Percentiles rank a stretch among this genome's conserved stretches.
Evolutionary conservation across 441 rosid genomes (phyloP).

Genomic region (Rhodomyrtus psidioides): DNA sequence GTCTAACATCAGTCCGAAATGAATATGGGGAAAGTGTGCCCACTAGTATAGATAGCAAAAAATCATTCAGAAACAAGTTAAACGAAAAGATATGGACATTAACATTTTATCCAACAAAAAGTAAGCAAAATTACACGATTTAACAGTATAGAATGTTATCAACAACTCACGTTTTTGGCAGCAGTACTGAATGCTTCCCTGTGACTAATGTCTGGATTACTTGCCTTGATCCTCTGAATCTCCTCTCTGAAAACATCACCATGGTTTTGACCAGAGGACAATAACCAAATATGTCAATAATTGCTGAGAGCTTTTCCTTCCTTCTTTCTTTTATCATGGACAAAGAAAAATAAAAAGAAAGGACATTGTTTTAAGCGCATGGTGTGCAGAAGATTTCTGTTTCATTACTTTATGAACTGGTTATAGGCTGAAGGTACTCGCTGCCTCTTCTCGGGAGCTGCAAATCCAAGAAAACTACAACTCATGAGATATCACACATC

Average conservation of each 20-base stretch:
- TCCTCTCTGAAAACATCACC: constrained; percentile 55
- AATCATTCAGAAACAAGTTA: background rate
- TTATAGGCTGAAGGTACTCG: constrained; percentile 95
- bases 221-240: constrained; percentile 95
- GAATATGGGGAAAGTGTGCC: constrained; percentile 97
- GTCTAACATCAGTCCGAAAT: constrained; percentile 85
- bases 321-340: background rate
- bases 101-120: background rate
- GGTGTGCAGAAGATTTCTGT: background rate
- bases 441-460: constrained; percentile 98
- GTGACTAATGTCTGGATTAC: constrained; percentile 87
- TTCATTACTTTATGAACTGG: constrained; percentile 85
- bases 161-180: constrained; percentile 75
- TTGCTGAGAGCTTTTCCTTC: background rate
- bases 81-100: background rate
- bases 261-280: background rate
- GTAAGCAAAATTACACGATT: background rate
- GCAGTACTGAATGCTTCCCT: constrained; percentile 99
- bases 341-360: background rate
- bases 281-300: background rate
- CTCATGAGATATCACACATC: background rate
- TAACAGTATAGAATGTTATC: background rate
- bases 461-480: constrained; percentile 22
- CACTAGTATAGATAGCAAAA: constrained; percentile 33
- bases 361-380: background rate